phyloP scores from a whole-genome alignment of 2,329 filamentous ascomycete genomes.

The Xylaria sp. region DNA sequence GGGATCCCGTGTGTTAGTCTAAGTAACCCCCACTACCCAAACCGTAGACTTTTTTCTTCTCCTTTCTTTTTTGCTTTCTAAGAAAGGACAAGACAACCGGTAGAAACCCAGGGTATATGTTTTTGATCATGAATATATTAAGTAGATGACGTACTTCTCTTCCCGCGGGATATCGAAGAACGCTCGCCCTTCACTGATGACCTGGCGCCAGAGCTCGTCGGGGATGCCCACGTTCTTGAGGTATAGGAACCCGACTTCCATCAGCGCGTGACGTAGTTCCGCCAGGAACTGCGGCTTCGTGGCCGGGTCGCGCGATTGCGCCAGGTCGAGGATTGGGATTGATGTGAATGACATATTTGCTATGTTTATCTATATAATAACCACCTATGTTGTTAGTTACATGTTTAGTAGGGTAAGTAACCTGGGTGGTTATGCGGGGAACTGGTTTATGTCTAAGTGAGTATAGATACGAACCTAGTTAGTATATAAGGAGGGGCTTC shows the following conservation, averaged over 20 bases:
- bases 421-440: no score
- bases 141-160: conserved; percentile 71
- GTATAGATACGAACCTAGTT: no score
- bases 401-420: no score
- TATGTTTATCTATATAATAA: neutral
- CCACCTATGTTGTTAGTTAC: no score
- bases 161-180: conserved; percentile 82
- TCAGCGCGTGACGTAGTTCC: conserved; percentile 77
- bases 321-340: conserved; percentile 82
- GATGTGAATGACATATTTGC: conserved; percentile 73
- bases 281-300: conserved; percentile 79
- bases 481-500: neutral
- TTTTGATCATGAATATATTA: neutral
- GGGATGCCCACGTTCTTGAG: conserved; percentile 82
- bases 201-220: conserved; percentile 70
- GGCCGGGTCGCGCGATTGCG: conserved; percentile 68
- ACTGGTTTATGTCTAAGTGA: no score
- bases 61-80: no score
- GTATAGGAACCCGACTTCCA: conserved; percentile 91
- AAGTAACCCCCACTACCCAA: neutral
- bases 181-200: conserved; percentile 73
- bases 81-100: no score
- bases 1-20: conserved; percentile 2
- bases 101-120: neutral
- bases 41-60: neutral